These are phyloP conservation scores for Solanum lycopersicoides DNA, from an alignment of 257 asterid species.

Conservation along the genomic window DNA sequence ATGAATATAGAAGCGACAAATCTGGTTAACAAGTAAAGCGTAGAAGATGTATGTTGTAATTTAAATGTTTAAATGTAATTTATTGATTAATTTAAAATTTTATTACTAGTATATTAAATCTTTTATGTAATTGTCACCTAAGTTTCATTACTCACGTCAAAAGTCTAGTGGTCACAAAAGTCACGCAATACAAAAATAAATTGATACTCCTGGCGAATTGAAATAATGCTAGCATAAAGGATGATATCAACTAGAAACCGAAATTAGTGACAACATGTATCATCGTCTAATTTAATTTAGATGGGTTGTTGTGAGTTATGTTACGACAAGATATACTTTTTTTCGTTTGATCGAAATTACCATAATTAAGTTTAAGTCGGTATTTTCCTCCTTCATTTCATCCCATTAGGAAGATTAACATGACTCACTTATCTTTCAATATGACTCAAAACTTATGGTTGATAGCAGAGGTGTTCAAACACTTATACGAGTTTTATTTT, in stretches of 20 bases:
- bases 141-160: not conserved
- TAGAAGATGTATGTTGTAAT: not conserved
- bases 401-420: too few relatives aligned
- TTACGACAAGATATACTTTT: too few relatives aligned
- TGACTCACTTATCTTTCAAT: too few relatives aligned
- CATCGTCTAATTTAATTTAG: not conserved
- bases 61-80: not conserved
- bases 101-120: not conserved
- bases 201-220: not conserved
- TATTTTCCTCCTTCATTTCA: too few relatives aligned
- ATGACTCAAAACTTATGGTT: not conserved
- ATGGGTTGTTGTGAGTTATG: not conserved
- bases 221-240: not conserved
- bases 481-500: not conserved
- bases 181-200: not conserved
- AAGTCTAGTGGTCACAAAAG: not conserved
- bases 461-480: not conserved
- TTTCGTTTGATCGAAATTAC: not conserved
- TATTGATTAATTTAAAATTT: not conserved
- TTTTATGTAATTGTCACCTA: not conserved
- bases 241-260: not conserved
- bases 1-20: not conserved
- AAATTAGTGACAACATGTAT: not conserved
- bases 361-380: not conserved
- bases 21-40: not conserved